These are phyloP conservation scores for Ceratocystis variospora DNA, from an alignment of 2,329 filamentous ascomycete genomes.

Conservation along the genomic window DNA sequence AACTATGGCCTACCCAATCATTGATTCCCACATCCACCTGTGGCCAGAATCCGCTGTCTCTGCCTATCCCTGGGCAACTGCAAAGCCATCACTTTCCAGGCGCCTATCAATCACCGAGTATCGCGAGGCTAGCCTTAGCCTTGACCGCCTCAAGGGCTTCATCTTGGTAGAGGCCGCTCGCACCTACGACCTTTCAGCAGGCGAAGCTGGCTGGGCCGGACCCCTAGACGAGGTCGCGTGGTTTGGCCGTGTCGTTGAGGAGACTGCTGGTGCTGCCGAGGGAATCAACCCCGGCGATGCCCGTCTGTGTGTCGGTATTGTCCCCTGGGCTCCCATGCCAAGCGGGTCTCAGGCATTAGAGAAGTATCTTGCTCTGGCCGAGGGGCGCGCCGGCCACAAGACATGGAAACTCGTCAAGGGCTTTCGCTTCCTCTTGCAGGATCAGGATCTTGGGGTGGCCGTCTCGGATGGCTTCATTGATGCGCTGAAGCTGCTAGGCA, in stretches of 20 bases:
- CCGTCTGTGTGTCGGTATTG: constrained; percentile 50
- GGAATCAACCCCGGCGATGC: constrained; percentile 40
- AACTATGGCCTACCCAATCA: constrained; percentile 41
- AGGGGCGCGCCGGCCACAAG: constrained; percentile 44
- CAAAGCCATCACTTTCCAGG: constrained; percentile 44
- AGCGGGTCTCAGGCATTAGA: constrained; percentile 46
- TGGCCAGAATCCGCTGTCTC: constrained; percentile 55
- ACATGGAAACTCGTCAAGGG: constrained; percentile 59
- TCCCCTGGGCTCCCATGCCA: constrained; percentile 78
- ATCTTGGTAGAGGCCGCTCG: constrained; percentile 77
- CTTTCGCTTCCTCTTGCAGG: constrained; percentile 71
- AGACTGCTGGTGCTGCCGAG: constrained; percentile 41
- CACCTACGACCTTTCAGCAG: constrained; percentile 41
- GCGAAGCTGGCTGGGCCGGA: constrained; percentile 42
- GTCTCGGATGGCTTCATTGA: constrained; percentile 50
- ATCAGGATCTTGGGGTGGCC: constrained; percentile 54
- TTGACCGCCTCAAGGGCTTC: constrained; percentile 47
- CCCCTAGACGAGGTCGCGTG: constrained; percentile 61
- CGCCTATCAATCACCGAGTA: constrained; percentile 55
- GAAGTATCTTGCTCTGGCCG: constrained; percentile 49
- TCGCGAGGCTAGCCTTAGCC: constrained; percentile 31
- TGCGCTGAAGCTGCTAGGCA: constrained; percentile 49
- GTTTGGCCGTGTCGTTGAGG: constrained; percentile 51
- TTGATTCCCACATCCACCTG: constrained; percentile 88
- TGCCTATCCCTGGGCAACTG: constrained; percentile 55